Base-by-base conservation (phyloP, 2,329 filamentous ascomycete genomes). In the Penicillium digitatum region DNA sequence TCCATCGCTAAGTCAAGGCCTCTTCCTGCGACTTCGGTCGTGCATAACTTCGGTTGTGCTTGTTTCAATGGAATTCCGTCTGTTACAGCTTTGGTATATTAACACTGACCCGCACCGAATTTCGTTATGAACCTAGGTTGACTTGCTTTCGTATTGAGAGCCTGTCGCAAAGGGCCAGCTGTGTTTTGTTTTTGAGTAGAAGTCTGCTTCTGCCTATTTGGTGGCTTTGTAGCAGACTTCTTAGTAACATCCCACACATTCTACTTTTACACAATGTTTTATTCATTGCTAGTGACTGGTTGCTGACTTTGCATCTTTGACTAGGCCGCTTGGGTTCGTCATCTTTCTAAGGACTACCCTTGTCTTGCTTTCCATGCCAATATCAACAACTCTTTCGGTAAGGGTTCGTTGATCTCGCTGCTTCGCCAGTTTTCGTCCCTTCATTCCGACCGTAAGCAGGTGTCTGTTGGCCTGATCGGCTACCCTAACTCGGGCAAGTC, bases 21-120 rank as follows among this genome's bases (percentile, higher is more conserved):
- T 81, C 83, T 83, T 85, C 86, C 79, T 77, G 78, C 84, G 82
- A 78, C 77, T 74, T 72, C 56, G 77, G 68, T 69, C 72, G 72
- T 79, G 44, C 44, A 54, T 22, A 14, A 42, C 51, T 40, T 37
- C 45, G 51, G 44, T 54, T 20, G 37, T 54, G 74, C 76, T 80
- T 71, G 74, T 51, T 40, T 75, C 81, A 74, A 86, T 94, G 89
- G 87, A 87, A 86, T 84, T 80, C 77, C 77, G 83, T 90, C 92
- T 95, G 94, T 99, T 99, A 99, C 89, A 90, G 88, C 88, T 85
- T 90, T 96, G 94, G 94, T 87, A 97, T 84, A 99, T 86, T 75
- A 80, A 96, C 81, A 81, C 81, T 80, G 78, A 81, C 86, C 88
- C 87, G 84, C 80, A 79, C 80, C 79, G 74, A 78, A 77, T 74